Percentiles rank a stretch among this genome's conserved stretches.
phyloP scores from a whole-genome alignment of 345 rosid genomes.

The Murraya paniculata region DNA sequence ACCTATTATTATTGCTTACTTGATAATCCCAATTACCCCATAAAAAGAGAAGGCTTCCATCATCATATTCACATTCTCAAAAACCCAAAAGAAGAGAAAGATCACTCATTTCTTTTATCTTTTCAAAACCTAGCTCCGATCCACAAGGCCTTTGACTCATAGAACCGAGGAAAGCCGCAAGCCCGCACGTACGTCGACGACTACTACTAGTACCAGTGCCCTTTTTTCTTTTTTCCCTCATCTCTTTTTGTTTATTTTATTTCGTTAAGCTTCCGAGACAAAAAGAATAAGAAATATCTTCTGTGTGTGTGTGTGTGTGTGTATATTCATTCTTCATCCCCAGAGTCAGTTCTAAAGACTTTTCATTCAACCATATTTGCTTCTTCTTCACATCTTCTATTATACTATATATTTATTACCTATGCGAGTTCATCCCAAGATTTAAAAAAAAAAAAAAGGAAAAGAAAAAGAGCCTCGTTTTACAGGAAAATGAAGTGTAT shows the following conservation, averaged over 20 bases:
- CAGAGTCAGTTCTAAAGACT: constrained; percentile 20
- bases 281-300: constrained; percentile 42
- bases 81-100: too few species aligned
- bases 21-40: background rate
- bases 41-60: background rate
- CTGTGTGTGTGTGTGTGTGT: too few species aligned
- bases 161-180: constrained; percentile 24
- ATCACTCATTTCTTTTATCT: too few species aligned
- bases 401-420: too few species aligned
- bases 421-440: constrained; percentile 39
- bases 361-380: too few species aligned
- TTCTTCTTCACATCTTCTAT: too few species aligned
- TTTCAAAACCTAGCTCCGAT: too few species aligned
- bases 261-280: constrained; percentile 47
- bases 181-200: constrained; percentile 16
- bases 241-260: constrained; percentile 6
- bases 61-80: too few species aligned
- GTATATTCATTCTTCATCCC: constrained; percentile 42
- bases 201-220: constrained; percentile 5
- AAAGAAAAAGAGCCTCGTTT: constrained; percentile 27
- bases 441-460: background rate
- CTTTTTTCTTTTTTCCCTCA: background rate
- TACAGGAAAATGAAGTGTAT: constrained; percentile 22
- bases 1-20: background rate
- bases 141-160: constrained; percentile 11